Base-by-base conservation (phyloP, 495 filamentous ascomycete genomes). In the Xylaria bambusicola region DNA sequence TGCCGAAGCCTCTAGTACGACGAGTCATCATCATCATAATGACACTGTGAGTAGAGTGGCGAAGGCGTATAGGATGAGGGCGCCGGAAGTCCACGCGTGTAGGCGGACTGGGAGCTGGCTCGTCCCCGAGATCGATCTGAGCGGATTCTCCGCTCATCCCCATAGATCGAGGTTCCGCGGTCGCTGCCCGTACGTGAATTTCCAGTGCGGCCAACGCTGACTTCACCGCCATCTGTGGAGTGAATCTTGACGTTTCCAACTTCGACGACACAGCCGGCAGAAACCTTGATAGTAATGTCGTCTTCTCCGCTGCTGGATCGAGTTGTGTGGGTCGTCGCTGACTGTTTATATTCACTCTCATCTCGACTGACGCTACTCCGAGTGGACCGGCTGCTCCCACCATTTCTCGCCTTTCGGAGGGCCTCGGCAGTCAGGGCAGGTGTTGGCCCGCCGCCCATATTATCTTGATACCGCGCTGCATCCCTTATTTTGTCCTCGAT, bases 261-360 rank as follows among this genome's bases (percentile, higher is more conserved):
- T 56, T 78, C 75, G 53, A 81, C 73, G 15, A 73, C 69, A 18
- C 76, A 70, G 46, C 65, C 76, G 3, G 79, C 79, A 33, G 77
- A 74, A 38, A 83, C 74, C 40, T 77, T 77, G 64, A 83, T 81
- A 10, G 81, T 84, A 26, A 82, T 71, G 60, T 82, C 80, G 44
- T 84, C 79, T 51, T 80, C 77, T 46, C 63, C 66, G 18, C 72
- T 76, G 38, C 67, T 70, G 6, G 72, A 71, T 41, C 77, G 69
- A 13, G 80, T 84, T n/a, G 79, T 84, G 23, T 79, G 75, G 8
- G 80, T 82, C 8, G 81, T 82, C 1, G 77, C 77, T 18, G 80
- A 82, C 52, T 79, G 77, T 55, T 74, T 75, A 62, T 79, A 83
- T 21, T 84, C 82, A 65, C 80, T 83, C 60, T 84, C 82, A 62